Base-by-base conservation (phyloP, 2,329 filamentous ascomycete species). In the Nannizzia gypsea region DNA sequence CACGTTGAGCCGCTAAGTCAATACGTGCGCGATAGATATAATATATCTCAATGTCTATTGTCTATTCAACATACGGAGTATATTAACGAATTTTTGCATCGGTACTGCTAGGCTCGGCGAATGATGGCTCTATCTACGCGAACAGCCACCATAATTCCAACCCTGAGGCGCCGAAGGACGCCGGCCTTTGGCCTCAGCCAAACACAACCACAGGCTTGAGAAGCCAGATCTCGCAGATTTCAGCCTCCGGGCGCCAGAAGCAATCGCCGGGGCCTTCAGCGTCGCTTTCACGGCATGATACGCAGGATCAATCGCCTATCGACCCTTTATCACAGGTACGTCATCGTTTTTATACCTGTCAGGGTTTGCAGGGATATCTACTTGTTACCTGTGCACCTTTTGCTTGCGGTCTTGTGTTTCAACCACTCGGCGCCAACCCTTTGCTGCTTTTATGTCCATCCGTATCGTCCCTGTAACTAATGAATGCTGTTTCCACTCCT, bases 281-380 rank as follows among this genome's bases (percentile, higher is more conserved):
- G 26, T 31, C 48, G 6, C 13, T 20, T 13, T 31, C 28, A 2
- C 55, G 55, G n/a, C 46, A 46, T 40, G 56, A 58, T 15, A 22
- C 26, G 15, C 56, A 44, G 56, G 38, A 58, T n/a, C 48, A 58
- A 15, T 46, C 61, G 13, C 62, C 59, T 28, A 85, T 86, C 63
- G 85, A 88, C 71, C 85, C 85, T 60, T 75, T 87, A 64, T 87
- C 85, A 57, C 83, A 87, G 73, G 84, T 87, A 79, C 65, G 79
- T 73, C 22, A 48, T 38, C 36, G 52, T 57, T 59, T 42, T 42
- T n/a, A 61, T 40, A 60, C 59, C 20, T 31, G 38, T 50, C 20
- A 38, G 38, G 59, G 48, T 46, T 56, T 56, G 26, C 36, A 60
- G 52, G 42, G 52, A 60, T 40, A 40, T 38, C 24, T 56, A 20